Base-by-base conservation (phyloP, 352 stramenopile species). In the Phytophthora fragariae region DNA sequence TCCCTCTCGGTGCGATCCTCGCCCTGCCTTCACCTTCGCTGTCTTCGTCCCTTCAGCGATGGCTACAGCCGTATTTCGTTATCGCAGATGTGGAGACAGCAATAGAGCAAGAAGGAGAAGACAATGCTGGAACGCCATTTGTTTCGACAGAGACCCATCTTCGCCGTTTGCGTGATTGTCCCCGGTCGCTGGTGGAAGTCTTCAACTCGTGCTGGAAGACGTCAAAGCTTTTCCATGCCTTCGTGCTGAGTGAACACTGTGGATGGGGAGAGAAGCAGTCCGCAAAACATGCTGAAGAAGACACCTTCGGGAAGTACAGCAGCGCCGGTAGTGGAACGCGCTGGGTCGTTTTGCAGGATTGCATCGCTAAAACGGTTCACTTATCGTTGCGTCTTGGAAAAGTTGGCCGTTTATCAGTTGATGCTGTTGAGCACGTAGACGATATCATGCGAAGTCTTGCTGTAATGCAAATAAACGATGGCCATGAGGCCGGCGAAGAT, bases 401-500 rank as follows among this genome's bases (percentile, higher is more conserved):
- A 72, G 77, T 83, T 27, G 82, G 85, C 7, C 83, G 81, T 17
- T 54, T 92, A 3, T 90, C 85, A n/a, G 81, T 92, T 12, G 85
- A 93, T 54, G 67, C 81, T 7, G 86, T 95, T n/a, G 86, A 96
- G 61, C 80, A 87, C 17, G 81, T 94, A 2, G 89, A 96, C 57
- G 88, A 95, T 2, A 85, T 95, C 31, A 81, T 96, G 70, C 83
- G 85, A 39, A 75, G 77, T 31, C 62, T 96, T 57, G 86, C 86
- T 62, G 59, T 96, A 15, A 90, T 95, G 77, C 88, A 96, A 61
- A 72, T 96, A 27, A 95, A 96, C 52, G 81, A 92, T 71, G 78
- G 70, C 1, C 77, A 83, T 31, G 83, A 92, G 19, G 65, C 82
- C 3, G 73, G 76, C 37, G 79, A 84, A 69, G 82, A 91, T 39